Conservation (phyloP, 2,329 filamentous ascomycete species). For the Diaporthe citri region DNA sequence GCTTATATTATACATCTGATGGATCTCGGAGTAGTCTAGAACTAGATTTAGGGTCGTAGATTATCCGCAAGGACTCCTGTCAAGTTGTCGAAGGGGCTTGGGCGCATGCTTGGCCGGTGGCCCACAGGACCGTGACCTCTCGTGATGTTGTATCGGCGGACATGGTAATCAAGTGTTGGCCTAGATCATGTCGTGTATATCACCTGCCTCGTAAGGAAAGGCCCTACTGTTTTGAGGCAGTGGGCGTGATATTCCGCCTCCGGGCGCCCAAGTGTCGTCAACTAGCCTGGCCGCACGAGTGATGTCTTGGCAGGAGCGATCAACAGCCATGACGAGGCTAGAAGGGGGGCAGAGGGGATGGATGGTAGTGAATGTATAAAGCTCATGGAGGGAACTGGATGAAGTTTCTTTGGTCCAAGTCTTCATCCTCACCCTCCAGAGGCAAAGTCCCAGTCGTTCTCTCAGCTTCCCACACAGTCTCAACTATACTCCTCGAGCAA, state of each 20-base stretch:
- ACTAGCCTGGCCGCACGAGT: background rate
- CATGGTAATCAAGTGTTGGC: conserved; percentile 1
- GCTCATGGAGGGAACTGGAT: background rate
- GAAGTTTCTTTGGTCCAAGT: background rate
- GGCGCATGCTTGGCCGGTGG: conserved; percentile 17
- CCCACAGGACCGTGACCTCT: background rate
- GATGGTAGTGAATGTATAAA: conserved; percentile 19
- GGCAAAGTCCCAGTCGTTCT: conserved; percentile 13
- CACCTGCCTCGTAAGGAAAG: conserved; percentile 28
- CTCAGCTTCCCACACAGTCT: conserved; percentile 2
- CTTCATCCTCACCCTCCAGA: conserved; percentile 25
- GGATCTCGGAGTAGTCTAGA: conserved; percentile 7
- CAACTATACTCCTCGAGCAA: background rate
- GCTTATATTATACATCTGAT: conserved; percentile 30
- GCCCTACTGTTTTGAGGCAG: background rate
- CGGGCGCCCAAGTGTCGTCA: conserved; percentile 27
- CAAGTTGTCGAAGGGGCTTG: background rate
- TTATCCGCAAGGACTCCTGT: conserved; percentile 15
- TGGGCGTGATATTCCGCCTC: conserved; percentile 18
- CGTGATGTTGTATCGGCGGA: background rate
- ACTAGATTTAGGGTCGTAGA: background rate
- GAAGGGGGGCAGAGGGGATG: background rate
- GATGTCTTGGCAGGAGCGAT: conserved; percentile 33
- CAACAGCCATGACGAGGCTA: background rate
- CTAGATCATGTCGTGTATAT: conserved; percentile 1